A percentile compares a stretch with the other conserved stretches of the same genome.
These are phyloP conservation scores for Phytopythium ostracodes DNA, from an alignment of 352 stramenopile genomes.

Conservation along the genomic window DNA sequence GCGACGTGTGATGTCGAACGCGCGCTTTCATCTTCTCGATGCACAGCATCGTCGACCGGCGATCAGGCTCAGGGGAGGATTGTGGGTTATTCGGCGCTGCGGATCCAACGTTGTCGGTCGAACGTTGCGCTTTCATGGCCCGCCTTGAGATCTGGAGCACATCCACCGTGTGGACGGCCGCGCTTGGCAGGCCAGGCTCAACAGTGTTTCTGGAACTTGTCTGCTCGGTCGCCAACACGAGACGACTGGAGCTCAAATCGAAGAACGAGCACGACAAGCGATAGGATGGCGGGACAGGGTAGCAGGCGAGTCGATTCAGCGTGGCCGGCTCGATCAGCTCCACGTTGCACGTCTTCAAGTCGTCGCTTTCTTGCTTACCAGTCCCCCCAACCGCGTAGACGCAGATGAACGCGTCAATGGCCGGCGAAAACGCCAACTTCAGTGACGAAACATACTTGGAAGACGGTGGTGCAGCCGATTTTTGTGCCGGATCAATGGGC, in stretches of 20 bases:
- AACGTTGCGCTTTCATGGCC: conserved; percentile 9
- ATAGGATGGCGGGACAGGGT: conserved; percentile 36
- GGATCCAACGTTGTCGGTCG: neutral
- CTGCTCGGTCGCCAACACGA: conserved; percentile 38
- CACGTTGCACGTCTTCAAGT: conserved; percentile 29
- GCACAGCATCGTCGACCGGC: conserved; percentile 31
- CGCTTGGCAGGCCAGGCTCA: conserved; percentile 3
- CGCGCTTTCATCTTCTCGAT: conserved; percentile 39
- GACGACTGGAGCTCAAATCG: conserved; percentile 27
- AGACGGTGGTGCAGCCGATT: neutral
- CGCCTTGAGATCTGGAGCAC: conserved; percentile 50
- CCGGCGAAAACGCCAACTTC: conserved; percentile 35
- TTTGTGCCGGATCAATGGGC: neutral
- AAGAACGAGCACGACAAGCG: conserved; percentile 38
- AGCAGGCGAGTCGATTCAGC: conserved; percentile 50
- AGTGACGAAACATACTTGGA: conserved; percentile 20
- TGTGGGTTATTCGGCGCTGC: neutral
- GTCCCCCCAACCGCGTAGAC: conserved; percentile 35
- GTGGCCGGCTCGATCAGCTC: conserved; percentile 61
- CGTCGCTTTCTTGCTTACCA: conserved; percentile 1
- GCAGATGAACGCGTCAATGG: conserved; percentile 57
- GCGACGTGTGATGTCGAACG: conserved; percentile 29
- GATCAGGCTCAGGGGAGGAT: neutral
- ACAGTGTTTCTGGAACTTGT: neutral
- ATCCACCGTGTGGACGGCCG: conserved; percentile 41